Percentiles rank a stretch among this genome's conserved stretches.
Evolutionary conservation across 2,329 filamentous ascomycete species (phyloP).

Genomic region (Pyricularia grisea): DNA sequence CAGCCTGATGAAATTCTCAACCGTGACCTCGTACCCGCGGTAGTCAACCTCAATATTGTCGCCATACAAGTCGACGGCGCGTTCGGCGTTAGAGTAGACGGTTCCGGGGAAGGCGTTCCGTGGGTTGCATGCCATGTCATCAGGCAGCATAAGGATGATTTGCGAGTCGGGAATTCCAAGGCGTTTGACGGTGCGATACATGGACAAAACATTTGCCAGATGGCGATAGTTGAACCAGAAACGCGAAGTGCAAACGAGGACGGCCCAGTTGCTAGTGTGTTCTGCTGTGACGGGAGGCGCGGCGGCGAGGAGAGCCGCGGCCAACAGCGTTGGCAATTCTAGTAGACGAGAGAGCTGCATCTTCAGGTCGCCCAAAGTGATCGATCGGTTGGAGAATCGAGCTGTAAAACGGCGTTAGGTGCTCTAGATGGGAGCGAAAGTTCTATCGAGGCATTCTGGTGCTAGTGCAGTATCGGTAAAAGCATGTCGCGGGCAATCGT

Average conservation of each 20-base stretch:
- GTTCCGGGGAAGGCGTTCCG: slow-evolving; percentile 96
- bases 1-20: slow-evolving; percentile 95
- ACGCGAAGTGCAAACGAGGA: slow-evolving; percentile 94
- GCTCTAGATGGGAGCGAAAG: not conserved
- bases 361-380: slow-evolving; percentile 7
- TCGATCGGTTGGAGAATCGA: not conserved
- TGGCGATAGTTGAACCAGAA: slow-evolving; percentile 99
- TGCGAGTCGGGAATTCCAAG: slow-evolving; percentile 96
- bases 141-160: slow-evolving; percentile 99
- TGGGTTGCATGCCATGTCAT: slow-evolving; percentile 99
- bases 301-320: slow-evolving; percentile 35
- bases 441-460: not conserved
- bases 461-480: not conserved
- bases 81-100: slow-evolving; percentile 96
- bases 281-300: slow-evolving; percentile 44
- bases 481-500: not conserved
- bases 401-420: not conserved
- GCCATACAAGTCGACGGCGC: slow-evolving; percentile 90
- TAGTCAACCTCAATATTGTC: slow-evolving; percentile 99
- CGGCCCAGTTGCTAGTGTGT: slow-evolving; percentile 98
- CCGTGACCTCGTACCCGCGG: slow-evolving; percentile 93
- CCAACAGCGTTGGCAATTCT: slow-evolving; percentile 37
- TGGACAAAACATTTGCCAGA: slow-evolving; percentile 91
- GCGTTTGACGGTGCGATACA: slow-evolving; percentile 96
- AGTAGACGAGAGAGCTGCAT: slow-evolving; percentile 43